Evolutionary conservation across 2,329 filamentous ascomycete genomes (phyloP).

Genomic region (Ramularia endophylla): DNA sequence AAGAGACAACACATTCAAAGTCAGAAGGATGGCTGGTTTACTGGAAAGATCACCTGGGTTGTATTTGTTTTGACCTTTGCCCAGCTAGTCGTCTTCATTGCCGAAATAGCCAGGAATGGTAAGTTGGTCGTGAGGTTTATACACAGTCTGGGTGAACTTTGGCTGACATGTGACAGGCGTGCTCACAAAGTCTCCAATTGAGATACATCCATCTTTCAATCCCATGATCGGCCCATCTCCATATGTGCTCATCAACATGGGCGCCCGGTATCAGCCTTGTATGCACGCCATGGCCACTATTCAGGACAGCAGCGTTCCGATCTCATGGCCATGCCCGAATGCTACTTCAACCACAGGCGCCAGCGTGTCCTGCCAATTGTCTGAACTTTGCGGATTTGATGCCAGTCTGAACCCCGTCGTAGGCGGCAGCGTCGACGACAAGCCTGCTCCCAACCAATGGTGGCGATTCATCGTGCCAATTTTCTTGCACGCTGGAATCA

Average conservation of each 20-base stretch:
- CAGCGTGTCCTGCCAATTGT: slow-evolving; percentile 61
- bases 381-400: slow-evolving; percentile 75
- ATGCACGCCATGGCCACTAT: slow-evolving; percentile 78
- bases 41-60: slow-evolving; percentile 64
- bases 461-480: slow-evolving; percentile 94
- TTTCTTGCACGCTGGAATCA: slow-evolving; percentile 87
- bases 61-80: slow-evolving; percentile 72
- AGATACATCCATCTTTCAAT: slow-evolving; percentile 82
- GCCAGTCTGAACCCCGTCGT: slow-evolving; percentile 62
- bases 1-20: slow-evolving; percentile 8
- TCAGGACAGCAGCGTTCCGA: slow-evolving; percentile 41
- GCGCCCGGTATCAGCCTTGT: slow-evolving; percentile 83
- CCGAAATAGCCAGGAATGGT: slow-evolving; percentile 80
- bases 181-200: slow-evolving; percentile 71
- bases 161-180: slow-evolving; percentile 46
- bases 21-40: slow-evolving; percentile 49
- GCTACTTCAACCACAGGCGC: slow-evolving; percentile 55
- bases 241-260: slow-evolving; percentile 93
- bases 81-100: slow-evolving; percentile 83
- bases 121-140: slow-evolving; percentile 30
- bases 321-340: slow-evolving; percentile 76
- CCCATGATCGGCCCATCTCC: slow-evolving; percentile 94
- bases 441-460: slow-evolving; percentile 81
- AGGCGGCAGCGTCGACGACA: slow-evolving; percentile 47
- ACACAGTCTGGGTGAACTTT: neutral